phyloP scores from a whole-genome alignment of 345 rosid species.

The Rubroshorea leprosula region DNA sequence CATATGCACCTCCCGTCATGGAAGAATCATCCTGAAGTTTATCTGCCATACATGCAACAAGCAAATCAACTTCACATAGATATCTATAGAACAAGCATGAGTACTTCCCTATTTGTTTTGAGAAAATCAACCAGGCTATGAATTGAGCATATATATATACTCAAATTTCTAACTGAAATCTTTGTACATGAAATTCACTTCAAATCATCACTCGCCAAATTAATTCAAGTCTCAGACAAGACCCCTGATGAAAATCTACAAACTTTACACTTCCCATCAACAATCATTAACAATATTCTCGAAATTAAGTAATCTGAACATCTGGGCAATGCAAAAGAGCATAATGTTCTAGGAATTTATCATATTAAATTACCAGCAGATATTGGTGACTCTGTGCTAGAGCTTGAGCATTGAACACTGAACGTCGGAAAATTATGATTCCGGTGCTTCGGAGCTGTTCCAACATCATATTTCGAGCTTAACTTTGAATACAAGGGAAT shows the following conservation, averaged over 20 bases:
- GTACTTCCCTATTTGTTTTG: background rate
- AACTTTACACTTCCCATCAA: background rate
- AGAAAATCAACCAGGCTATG: too few relatives aligned
- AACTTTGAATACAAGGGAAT: conserved; percentile 18
- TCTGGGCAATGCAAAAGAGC: too few relatives aligned
- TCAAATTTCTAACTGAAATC: too few relatives aligned
- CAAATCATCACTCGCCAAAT: background rate
- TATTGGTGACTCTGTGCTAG: conserved; percentile 17
- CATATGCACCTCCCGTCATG: conserved; percentile 51
- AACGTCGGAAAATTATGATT: background rate
- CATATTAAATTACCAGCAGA: conserved; percentile 23
- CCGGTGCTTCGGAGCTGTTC: conserved; percentile 3
- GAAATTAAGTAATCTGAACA: too few relatives aligned
- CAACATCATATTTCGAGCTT: conserved; percentile 12
- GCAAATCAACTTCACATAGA: background rate
- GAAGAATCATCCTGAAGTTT: conserved; percentile 24
- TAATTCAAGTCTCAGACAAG: too few relatives aligned
- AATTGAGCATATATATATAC: too few relatives aligned
- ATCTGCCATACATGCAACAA: conserved; percentile 26
- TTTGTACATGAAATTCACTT: background rate
- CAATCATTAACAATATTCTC: background rate
- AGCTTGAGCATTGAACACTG: conserved; percentile 26
- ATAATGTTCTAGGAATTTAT: too few relatives aligned
- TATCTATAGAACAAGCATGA: background rate
- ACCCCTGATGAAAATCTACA: too few relatives aligned